Conservation (phyloP, 305 asterid species). For the Rubia tinctorum region DNA sequence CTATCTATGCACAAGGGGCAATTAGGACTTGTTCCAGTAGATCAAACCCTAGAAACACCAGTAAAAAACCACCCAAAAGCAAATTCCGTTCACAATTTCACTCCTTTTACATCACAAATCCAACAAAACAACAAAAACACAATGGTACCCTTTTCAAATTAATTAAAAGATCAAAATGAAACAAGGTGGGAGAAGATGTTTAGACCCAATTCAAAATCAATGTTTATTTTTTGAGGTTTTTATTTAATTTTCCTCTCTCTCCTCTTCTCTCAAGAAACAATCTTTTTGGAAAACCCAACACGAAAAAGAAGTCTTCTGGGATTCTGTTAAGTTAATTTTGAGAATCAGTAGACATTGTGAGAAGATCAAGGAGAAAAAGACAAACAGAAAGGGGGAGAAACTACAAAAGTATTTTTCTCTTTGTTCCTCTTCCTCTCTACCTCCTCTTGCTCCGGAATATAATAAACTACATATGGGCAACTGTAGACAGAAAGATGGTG, state of each 20-base stretch:
- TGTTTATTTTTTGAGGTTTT: not conserved
- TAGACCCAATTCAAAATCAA: not conserved
- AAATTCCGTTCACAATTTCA: constrained; percentile 12
- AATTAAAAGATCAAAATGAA: constrained; percentile 12
- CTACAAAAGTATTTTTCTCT: constrained; percentile 14
- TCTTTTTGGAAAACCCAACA: not conserved
- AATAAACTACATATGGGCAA: constrained; percentile 4
- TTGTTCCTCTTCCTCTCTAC: constrained; percentile 18
- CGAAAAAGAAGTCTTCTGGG: constrained; percentile 8
- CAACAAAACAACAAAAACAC: not conserved
- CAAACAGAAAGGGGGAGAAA: constrained; percentile 6
- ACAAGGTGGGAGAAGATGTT: constrained; percentile 12
- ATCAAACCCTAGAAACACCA: constrained; percentile 22
- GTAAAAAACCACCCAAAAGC: constrained; percentile 16
- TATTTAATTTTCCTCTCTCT: not conserved
- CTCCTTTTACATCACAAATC: constrained; percentile 11
- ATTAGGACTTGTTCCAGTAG: constrained; percentile 7
- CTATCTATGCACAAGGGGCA: constrained; percentile 13
- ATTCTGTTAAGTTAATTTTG: constrained; percentile 9
- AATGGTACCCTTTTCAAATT: constrained; percentile 3
- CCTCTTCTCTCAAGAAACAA: not conserved
- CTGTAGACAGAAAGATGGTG: constrained; percentile 8
- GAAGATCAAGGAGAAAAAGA: constrained; percentile 22
- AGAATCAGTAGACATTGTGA: constrained; percentile 21
- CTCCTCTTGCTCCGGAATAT: constrained; percentile 21